Evolutionary conservation across 2,329 filamentous ascomycete genomes (phyloP).

Genomic region (Teratosphaeria nubilosa): DNA sequence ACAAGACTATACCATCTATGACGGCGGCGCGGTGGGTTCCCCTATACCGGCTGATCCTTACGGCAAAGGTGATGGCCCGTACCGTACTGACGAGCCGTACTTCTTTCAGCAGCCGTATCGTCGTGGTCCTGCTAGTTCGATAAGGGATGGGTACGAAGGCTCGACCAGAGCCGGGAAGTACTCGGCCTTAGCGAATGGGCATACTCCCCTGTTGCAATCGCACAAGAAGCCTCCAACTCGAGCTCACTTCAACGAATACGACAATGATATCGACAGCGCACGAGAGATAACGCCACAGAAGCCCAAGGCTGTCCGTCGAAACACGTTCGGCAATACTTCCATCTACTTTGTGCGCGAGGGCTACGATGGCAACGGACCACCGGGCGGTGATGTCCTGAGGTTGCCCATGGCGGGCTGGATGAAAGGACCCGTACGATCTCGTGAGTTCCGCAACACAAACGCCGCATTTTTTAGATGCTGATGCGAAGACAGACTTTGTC

Average conservation of each 20-base stretch:
- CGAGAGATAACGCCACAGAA: not conserved
- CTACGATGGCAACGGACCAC: not conserved
- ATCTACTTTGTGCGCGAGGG: slow-evolving; percentile 2
- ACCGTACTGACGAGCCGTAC: not conserved
- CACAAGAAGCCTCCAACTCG: not conserved
- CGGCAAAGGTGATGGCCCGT: not conserved
- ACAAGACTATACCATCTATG: slow-evolving; percentile 1
- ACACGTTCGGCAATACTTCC: not conserved
- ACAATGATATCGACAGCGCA: not conserved
- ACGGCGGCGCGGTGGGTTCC: not conserved
- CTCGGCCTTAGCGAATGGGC: not conserved
- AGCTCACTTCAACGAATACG: not conserved
- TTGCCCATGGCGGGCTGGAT: not conserved
- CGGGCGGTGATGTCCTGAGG: not conserved
- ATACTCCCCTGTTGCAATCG: not conserved
- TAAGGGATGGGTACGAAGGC: not conserved
- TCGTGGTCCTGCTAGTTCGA: not conserved
- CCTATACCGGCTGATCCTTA: not conserved
- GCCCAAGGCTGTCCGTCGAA: not conserved
- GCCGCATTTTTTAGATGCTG: not conserved
- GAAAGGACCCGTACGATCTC: not conserved
- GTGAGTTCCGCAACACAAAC: not conserved
- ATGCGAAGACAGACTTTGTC: slow-evolving; percentile 13
- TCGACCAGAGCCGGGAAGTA: not conserved
- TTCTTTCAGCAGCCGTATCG: not conserved